phyloP scores from a whole-genome alignment of 2,329 filamentous ascomycete genomes.

The Nothophoma quercina region DNA sequence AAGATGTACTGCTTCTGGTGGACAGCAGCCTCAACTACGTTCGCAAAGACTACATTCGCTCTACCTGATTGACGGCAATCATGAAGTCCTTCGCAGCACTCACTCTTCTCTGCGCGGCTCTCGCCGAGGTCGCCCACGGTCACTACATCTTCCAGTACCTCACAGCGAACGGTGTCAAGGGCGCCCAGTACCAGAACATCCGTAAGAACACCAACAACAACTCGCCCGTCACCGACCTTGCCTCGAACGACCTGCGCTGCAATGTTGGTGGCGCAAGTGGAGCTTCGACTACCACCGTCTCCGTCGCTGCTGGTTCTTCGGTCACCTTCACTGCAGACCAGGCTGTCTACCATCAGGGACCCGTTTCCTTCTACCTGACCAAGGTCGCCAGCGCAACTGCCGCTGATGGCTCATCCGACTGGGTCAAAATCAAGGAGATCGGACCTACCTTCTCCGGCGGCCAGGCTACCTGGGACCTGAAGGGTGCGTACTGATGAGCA shows the following conservation, averaged over 20 bases:
- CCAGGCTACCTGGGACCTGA: conserved; percentile 45
- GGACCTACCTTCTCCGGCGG: conserved; percentile 47
- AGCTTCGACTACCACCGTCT: conserved; percentile 41
- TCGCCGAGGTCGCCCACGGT: conserved; percentile 46
- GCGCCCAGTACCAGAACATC: conserved; percentile 46
- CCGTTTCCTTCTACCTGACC: conserved; percentile 48
- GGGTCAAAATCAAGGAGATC: conserved; percentile 52
- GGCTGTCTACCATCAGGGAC: conserved; percentile 51
- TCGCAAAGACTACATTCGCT: conserved; percentile 10
- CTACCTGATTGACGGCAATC: conserved; percentile 1
- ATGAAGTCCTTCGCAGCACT: conserved; percentile 48
- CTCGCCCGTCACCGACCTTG: conserved; percentile 45
- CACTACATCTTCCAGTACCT: conserved; percentile 51
- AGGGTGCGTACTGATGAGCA: conserved; percentile 25
- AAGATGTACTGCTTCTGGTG: conserved; percentile 5
- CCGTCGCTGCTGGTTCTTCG: conserved; percentile 45
- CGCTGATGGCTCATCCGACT: conserved; percentile 48
- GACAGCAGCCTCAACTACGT: conserved; percentile 12
- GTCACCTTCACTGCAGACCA: conserved; percentile 48
- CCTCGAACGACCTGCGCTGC: conserved; percentile 45
- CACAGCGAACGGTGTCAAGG: conserved; percentile 47
- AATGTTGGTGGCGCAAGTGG: conserved; percentile 44
- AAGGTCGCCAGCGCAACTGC: conserved; percentile 44
- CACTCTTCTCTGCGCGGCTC: conserved; percentile 41
- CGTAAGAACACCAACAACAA: conserved; percentile 50